Evolutionary conservation across 495 filamentous ascomycete genomes (phyloP).

Genomic region (Pseudotulostoma volvatum): DNA sequence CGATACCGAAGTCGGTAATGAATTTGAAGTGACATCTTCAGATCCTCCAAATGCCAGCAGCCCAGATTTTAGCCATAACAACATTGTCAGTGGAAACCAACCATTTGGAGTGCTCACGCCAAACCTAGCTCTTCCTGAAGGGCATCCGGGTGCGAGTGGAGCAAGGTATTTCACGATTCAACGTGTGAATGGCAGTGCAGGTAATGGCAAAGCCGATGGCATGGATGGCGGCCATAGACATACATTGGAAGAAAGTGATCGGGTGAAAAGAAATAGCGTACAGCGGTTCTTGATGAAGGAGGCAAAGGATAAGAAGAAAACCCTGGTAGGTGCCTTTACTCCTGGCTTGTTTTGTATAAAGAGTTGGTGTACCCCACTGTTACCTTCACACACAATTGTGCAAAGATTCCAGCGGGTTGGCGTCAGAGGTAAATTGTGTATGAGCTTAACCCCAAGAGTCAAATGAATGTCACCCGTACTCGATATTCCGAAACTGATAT

Average conservation of each 20-base stretch:
- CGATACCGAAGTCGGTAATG: conserved; percentile 3
- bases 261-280: conserved; percentile 73
- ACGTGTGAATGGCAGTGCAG: conserved; percentile 62
- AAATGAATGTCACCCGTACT: too few species aligned
- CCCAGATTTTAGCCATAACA: neutral
- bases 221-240: conserved; percentile 56
- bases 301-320: conserved; percentile 52
- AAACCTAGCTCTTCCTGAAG: conserved; percentile 17
- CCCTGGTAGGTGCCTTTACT: conserved; percentile 38
- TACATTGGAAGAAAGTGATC: conserved; percentile 61
- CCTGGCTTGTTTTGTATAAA: conserved; percentile 2
- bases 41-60: neutral
- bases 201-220: conserved; percentile 54
- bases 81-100: conserved; percentile 1
- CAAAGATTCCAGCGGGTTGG: too few species aligned
- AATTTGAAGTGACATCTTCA: conserved; percentile 1
- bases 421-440: too few species aligned
- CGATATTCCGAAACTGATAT: too few species aligned
- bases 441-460: too few species aligned
- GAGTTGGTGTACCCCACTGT: too few species aligned
- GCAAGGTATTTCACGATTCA: conserved; percentile 55
- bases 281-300: conserved; percentile 48
- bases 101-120: conserved; percentile 29
- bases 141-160: conserved; percentile 30
- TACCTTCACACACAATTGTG: too few species aligned